These are phyloP conservation scores for Sarocladium oryzae DNA, from an alignment of 2,329 filamentous ascomycete species.

Conservation along the genomic window DNA sequence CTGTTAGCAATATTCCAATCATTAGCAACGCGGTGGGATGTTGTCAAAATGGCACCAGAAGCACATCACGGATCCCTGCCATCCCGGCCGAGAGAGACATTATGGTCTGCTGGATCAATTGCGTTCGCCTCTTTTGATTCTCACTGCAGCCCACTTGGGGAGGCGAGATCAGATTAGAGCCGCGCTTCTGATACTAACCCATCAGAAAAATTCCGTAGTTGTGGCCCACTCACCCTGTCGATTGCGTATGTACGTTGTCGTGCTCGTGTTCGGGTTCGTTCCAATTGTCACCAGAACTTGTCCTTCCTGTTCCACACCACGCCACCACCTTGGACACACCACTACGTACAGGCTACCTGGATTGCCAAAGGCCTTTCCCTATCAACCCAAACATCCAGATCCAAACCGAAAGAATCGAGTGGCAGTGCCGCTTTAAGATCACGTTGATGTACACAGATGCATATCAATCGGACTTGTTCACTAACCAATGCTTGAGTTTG, in stretches of 20 bases:
- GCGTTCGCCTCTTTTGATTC: not conserved
- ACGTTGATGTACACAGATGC: too few species aligned
- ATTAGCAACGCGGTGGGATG: not conserved
- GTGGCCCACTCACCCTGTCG: not conserved
- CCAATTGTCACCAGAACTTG: not conserved
- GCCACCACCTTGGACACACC: not conserved
- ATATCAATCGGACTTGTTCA: too few species aligned
- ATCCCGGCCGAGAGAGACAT: not conserved
- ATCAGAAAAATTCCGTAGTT: too few species aligned
- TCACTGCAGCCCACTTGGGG: not conserved
- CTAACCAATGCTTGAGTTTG: too few species aligned
- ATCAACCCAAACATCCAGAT: too few species aligned
- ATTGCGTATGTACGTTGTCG: not conserved
- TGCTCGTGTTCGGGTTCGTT: constrained; percentile 7
- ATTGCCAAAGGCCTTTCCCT: too few species aligned
- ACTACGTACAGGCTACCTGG: too few species aligned
- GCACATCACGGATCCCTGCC: not conserved
- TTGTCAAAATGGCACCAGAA: constrained; percentile 7
- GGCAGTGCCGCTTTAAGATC: too few species aligned
- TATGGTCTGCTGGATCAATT: not conserved
- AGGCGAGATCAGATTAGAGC: constrained; percentile 7
- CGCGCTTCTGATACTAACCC: too few species aligned
- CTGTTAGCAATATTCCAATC: not conserved
- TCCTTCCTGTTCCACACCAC: not conserved
- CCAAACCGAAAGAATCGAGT: too few species aligned